phyloP scores from a whole-genome alignment of 352 stramenopile species.

The Pseudoperonospora humuli region DNA sequence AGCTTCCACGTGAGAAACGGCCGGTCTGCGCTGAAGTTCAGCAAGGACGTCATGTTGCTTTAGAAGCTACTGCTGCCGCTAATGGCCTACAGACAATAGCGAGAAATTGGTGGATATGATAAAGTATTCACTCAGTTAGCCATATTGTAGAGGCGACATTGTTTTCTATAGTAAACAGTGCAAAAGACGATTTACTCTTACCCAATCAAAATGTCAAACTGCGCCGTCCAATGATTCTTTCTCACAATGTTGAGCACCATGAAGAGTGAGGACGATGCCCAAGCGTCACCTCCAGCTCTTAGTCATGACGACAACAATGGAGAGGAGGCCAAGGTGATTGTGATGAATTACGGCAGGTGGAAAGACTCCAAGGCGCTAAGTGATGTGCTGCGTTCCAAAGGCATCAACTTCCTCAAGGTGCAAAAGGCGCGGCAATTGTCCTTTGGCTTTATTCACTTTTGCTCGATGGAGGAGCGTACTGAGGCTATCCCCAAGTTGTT shows the following conservation, averaged over 20 bases:
- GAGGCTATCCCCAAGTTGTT: conserved; percentile 39
- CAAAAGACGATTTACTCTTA: too few species aligned
- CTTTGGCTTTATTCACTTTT: conserved; percentile 77
- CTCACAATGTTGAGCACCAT: conserved; percentile 1
- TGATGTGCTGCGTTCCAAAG: conserved; percentile 36
- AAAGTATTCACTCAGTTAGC: too few species aligned
- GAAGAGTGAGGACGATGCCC: conserved; percentile 2
- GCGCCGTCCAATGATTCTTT: conserved; percentile 1
- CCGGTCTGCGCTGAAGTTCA: too few species aligned
- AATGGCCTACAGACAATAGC: too few species aligned
- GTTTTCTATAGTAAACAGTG: too few species aligned
- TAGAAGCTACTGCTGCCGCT: too few species aligned
- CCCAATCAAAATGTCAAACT: too few species aligned
- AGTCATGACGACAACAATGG: conserved; percentile 17
- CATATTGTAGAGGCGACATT: too few species aligned
- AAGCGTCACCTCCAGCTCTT: not conserved
- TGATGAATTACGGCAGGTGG: conserved; percentile 87
- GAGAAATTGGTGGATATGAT: too few species aligned
- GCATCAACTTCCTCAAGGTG: conserved; percentile 58
- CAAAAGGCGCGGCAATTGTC: conserved; percentile 71
- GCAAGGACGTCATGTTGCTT: too few species aligned
- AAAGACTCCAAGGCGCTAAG: conserved; percentile 64
- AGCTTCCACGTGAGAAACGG: too few species aligned
- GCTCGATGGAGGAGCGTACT: conserved; percentile 47
- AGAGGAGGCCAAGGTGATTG: conserved; percentile 72